These are phyloP conservation scores for Entonaema liquescens DNA, from an alignment of 495 filamentous ascomycete species.

Conservation along the genomic window DNA sequence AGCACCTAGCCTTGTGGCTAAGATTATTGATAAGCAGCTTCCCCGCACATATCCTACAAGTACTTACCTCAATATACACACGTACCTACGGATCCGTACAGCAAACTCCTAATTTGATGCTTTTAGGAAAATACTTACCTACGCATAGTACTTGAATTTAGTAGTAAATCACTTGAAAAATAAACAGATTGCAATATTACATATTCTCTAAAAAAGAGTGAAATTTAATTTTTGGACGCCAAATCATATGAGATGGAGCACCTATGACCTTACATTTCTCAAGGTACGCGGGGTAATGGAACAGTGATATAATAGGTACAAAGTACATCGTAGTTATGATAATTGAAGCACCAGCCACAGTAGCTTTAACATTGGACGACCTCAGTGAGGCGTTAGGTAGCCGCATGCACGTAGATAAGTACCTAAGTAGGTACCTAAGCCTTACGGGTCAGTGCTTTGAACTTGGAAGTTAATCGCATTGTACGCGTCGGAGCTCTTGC, in stretches of 20 bases:
- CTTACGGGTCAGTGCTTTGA: neutral
- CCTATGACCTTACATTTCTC: neutral
- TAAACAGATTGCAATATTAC: too few relatives aligned
- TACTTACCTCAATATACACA: neutral
- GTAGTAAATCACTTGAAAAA: too few relatives aligned
- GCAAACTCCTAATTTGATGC: neutral
- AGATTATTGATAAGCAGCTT: neutral
- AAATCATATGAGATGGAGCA: neutral
- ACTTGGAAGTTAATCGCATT: neutral
- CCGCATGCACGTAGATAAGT: neutral
- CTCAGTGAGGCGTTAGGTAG: neutral
- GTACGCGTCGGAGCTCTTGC: slow-evolving; percentile 45
- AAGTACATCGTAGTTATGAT: neutral
- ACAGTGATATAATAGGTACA: too few relatives aligned
- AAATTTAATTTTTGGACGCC: too few relatives aligned
- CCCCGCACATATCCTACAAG: neutral
- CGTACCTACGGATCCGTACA: too few relatives aligned
- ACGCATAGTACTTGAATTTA: too few relatives aligned
- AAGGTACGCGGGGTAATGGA: neutral
- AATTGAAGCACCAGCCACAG: neutral
- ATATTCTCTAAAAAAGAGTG: too few relatives aligned
- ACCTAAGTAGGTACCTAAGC: neutral
- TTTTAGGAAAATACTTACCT: neutral
- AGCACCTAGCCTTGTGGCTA: neutral
- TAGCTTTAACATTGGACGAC: neutral